These are phyloP conservation scores for Cinnamomum chago DNA, from an alignment of 164 flowering plant genomes.

Conservation along the genomic window DNA sequence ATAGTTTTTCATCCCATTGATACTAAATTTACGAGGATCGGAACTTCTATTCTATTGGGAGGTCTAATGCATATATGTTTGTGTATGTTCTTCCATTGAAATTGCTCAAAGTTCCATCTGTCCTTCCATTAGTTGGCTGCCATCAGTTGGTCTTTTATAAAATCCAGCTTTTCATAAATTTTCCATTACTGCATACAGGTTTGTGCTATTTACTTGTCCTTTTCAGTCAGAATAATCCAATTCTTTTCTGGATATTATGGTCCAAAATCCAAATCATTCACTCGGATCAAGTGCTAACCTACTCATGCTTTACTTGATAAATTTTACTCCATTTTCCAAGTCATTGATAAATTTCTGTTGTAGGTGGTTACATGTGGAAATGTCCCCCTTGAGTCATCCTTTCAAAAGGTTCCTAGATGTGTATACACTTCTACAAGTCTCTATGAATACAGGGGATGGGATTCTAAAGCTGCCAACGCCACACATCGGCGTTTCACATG, in stretches of 20 bases:
- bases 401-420: conserved; percentile 75
- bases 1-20: too few species aligned
- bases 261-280: background rate
- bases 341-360: conserved; percentile 7
- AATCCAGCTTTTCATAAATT: too few species aligned
- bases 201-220: too few species aligned
- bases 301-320: background rate
- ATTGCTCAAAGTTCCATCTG: too few species aligned
- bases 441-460: conserved; percentile 95
- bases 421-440: conserved; percentile 90
- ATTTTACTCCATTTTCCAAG: background rate
- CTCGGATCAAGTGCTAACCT: background rate
- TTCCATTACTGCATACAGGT: too few species aligned
- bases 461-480: conserved; percentile 84
- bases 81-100: too few species aligned
- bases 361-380: conserved; percentile 98
- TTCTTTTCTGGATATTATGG: background rate
- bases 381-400: conserved; percentile 89
- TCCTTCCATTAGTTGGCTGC: too few species aligned
- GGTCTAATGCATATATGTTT: too few species aligned
- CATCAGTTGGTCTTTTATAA: too few species aligned
- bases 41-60: too few species aligned
- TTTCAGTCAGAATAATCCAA: background rate
- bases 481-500: conserved; percentile 92
- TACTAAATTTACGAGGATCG: too few species aligned